Conservation (phyloP, 257 asterid species). For the Gentiana macrophylla region DNA sequence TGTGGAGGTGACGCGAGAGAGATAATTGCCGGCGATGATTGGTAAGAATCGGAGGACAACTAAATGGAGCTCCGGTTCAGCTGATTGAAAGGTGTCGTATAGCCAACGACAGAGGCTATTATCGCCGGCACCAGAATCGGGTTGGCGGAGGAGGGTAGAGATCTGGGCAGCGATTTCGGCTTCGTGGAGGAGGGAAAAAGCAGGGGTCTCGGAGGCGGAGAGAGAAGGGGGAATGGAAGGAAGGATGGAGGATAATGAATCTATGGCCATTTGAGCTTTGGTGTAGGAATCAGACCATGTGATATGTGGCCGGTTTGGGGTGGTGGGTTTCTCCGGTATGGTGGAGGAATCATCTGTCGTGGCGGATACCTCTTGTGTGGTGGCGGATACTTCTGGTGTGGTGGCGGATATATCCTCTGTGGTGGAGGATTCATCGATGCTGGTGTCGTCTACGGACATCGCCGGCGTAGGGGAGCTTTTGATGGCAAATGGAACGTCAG, state of each 20-base stretch:
- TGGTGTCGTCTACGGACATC: neutral
- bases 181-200: constrained; percentile 57
- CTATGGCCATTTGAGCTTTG: constrained; percentile 48
- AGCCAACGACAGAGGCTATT: constrained; percentile 91
- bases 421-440: constrained; percentile 5
- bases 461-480: too few relatives aligned
- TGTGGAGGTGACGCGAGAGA: constrained; percentile 60
- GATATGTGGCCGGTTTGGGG: constrained; percentile 30
- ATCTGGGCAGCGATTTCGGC: constrained; percentile 37
- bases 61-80: constrained; percentile 58
- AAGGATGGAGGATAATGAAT: constrained; percentile 53
- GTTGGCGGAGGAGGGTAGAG: constrained; percentile 57
- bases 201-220: constrained; percentile 56
- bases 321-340: neutral
- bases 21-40: constrained; percentile 59
- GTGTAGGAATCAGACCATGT: constrained; percentile 71
- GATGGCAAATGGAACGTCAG: too few relatives aligned
- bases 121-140: constrained; percentile 71
- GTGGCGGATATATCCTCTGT: constrained; percentile 10
- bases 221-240: constrained; percentile 38
- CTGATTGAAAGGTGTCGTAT: constrained; percentile 84
- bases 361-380: neutral
- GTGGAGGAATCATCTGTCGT: constrained; percentile 4
- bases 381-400: constrained; percentile 4
- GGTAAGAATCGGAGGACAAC: constrained; percentile 83